Evolutionary conservation across 306 rosid species (phyloP).

Genomic region (Acacia acuminata): DNA sequence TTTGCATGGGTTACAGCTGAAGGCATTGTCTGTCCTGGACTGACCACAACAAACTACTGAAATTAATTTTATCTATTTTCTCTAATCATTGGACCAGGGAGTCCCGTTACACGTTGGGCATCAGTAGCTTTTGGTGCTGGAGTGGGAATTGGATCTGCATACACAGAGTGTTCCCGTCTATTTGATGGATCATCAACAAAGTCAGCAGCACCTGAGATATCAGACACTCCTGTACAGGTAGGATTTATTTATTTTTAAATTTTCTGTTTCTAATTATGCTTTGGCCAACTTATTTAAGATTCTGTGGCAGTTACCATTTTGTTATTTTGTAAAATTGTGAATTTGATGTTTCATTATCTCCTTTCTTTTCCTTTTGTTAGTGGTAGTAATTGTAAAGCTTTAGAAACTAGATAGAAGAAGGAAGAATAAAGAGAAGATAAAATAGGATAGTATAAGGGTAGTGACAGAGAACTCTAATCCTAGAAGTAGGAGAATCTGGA

Average conservation of each 20-base stretch:
- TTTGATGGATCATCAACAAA: conserved; percentile 63
- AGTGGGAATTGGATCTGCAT: conserved; percentile 83
- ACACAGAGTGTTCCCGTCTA: conserved; percentile 64
- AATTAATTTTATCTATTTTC: conserved; percentile 14
- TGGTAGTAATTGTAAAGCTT: neutral
- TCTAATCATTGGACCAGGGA: conserved; percentile 54
- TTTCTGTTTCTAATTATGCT: neutral
- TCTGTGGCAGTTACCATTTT: neutral
- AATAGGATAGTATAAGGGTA: too few relatives aligned
- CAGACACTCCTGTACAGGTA: conserved; percentile 51
- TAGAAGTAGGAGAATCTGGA: too few relatives aligned
- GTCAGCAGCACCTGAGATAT: conserved; percentile 34
- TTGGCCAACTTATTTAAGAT: neutral
- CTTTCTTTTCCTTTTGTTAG: neutral
- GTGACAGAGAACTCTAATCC: too few relatives aligned
- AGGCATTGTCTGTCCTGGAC: neutral
- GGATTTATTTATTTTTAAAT: neutral
- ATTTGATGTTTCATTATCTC: neutral
- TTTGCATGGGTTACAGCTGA: neutral
- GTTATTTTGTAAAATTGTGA: neutral
- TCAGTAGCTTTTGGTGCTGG: conserved; percentile 94
- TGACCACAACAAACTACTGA: neutral
- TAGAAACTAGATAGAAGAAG: too few relatives aligned
- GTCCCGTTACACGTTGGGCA: conserved; percentile 90
- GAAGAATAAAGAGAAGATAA: too few relatives aligned